A percentile compares a stretch with the other conserved stretches of the same genome.
Evolutionary conservation across 2,329 filamentous ascomycete genomes (phyloP).

Genomic region (Xylariaceae sp.): DNA sequence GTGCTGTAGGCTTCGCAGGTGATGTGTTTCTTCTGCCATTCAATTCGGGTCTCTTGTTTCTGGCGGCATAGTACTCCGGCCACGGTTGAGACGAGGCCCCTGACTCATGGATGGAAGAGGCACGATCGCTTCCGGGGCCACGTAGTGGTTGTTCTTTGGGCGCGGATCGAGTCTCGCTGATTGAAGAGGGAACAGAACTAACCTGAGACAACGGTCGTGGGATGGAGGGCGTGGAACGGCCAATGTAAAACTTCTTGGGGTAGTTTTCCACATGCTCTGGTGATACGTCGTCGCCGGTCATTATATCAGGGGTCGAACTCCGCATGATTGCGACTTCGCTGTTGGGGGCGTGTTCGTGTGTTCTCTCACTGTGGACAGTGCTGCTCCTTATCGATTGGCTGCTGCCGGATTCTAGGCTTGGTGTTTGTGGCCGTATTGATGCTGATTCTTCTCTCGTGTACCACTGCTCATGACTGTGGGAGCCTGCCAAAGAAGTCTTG

Average conservation of each 20-base stretch:
- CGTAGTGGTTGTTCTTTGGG: not conserved
- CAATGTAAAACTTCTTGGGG: conserved; percentile 15
- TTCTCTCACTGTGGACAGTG: conserved; percentile 29
- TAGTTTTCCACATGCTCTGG: conserved; percentile 8
- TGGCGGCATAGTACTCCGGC: not conserved
- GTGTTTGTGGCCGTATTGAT: conserved; percentile 27
- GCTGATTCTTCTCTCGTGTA: conserved; percentile 10
- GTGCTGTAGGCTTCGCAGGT: conserved; percentile 1
- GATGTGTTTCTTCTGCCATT: not conserved
- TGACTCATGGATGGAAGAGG: not conserved
- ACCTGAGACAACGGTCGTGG: conserved; percentile 12
- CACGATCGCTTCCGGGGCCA: not conserved
- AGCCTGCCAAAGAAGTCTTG: conserved; percentile 10
- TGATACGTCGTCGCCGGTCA: conserved; percentile 16
- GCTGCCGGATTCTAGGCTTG: conserved; percentile 27
- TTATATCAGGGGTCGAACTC: conserved; percentile 16
- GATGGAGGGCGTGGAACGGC: conserved; percentile 15
- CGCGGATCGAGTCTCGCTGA: not conserved
- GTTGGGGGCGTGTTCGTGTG: conserved; percentile 14
- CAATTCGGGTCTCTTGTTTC: not conserved
- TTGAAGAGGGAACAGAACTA: conserved; percentile 4
- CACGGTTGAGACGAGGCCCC: not conserved
- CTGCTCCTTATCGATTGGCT: conserved; percentile 29
- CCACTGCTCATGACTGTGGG: conserved; percentile 9
- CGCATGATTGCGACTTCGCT: conserved; percentile 14